phyloP scores from a whole-genome alignment of 1,284 basidiomycete species.

The Butyriboletus appendiculatus region DNA sequence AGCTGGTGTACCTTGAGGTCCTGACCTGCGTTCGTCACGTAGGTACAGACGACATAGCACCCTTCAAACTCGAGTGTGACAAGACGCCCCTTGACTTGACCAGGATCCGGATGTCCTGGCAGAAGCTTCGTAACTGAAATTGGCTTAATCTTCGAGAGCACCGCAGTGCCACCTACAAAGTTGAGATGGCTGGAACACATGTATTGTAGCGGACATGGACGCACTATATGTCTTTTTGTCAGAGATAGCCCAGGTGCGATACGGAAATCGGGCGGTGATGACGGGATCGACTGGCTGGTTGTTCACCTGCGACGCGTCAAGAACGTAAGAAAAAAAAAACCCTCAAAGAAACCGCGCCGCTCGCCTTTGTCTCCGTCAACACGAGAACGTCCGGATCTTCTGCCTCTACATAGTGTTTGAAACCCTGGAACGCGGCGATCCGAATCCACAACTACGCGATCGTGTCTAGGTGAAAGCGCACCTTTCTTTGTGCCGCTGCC shows the following conservation, averaged over 20 bases:
- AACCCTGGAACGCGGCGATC: constrained; percentile 52
- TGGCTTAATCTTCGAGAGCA: constrained; percentile 79
- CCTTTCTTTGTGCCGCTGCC: constrained; percentile 72
- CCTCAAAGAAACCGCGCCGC: background rate
- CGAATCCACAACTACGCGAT: background rate
- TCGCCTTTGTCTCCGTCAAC: constrained; percentile 80
- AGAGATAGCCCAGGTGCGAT: constrained; percentile 76
- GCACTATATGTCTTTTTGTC: constrained; percentile 75
- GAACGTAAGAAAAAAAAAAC: background rate
- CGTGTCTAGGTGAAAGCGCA: constrained; percentile 24
- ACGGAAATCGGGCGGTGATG: constrained; percentile 59
- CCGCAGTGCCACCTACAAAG: constrained; percentile 74
- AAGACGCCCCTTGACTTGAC: constrained; percentile 70
- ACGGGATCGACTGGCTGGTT: constrained; percentile 59
- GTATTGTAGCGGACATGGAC: constrained; percentile 16
- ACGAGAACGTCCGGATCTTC: constrained; percentile 83
- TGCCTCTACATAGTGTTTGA: constrained; percentile 76
- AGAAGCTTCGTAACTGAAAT: constrained; percentile 65
- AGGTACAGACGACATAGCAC: constrained; percentile 77
- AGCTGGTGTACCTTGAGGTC: constrained; percentile 64
- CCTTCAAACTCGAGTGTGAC: constrained; percentile 79
- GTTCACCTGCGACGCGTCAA: constrained; percentile 53
- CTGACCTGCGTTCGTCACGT: constrained; percentile 86
- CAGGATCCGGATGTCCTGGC: constrained; percentile 69
- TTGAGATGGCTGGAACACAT: background rate